Evolutionary conservation across 169 alveolate species (phyloP), one percentile per base, ranked within the genome.

Genomic region (Babesia ovata): DNA sequence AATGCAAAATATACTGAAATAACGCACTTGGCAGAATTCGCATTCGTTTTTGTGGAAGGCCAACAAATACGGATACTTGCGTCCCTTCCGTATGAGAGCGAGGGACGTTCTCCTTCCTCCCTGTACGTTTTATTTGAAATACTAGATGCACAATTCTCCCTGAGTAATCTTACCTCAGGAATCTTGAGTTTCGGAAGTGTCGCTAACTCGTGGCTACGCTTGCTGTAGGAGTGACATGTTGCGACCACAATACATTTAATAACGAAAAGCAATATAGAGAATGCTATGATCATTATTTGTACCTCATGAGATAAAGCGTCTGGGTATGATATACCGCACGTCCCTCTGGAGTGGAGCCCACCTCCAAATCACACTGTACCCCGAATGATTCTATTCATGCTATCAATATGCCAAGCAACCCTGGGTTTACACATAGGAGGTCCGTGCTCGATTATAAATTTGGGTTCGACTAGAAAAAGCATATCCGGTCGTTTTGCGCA

Each of bases 31-130:
- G 69, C 92, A 90, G 56, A 78, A 90, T 60, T 86, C 91, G 70
- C 92, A 90, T 26, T 81, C 89, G 26, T 85, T 70, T 46, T 75
- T 84, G 71, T 82, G 92, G 62, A 90, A 90, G 60, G 91, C 89
- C 70, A 90, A 65, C 39, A 89, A 82, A 58, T 89, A 77, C 12
- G 93, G 93, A 63, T 75, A 70, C 57, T 72, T 84, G 72, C 73
- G 75, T 86, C 70, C 62, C 56, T 75, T 70, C 58, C 84, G 24
- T 13, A 69, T 44, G 63, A 42, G 72, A 52, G 78, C 81, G 54
- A 75, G 28, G 36, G 54, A 8, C 50, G 8, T 33, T 42, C 57
- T n/a, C 28, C 67, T 26, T 44, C 59, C 22, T 44, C 21, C 42
- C 87, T 73, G 22, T 14, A 56, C 16, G 42, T 33, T 12, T 14